Evolutionary conservation across 2,329 filamentous ascomycete species (phyloP), one percentile per base, ranked within the genome.

Genomic region (Torrubiella hemipterigena): DNA sequence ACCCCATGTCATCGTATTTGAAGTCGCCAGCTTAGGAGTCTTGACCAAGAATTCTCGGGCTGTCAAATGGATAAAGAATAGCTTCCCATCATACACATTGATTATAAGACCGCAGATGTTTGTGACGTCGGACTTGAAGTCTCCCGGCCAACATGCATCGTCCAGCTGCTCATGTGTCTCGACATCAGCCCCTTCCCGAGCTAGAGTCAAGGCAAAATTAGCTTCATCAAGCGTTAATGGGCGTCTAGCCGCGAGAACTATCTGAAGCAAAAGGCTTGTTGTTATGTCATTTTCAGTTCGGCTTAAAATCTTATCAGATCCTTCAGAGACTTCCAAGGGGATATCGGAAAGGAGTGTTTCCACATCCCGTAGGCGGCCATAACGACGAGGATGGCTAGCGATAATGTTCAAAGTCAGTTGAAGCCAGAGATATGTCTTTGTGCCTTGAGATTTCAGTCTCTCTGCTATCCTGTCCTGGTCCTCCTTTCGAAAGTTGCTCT

Each of bases 391-490:
- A 4, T 22, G 40, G 4, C 35, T 26, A 6, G 47, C 27, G 18
- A 59, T 48, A 4, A 54, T 39, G 8, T 50, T 37, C 3, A 61
- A 38, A 0, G 41, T 53, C 0, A 59, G 47, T 34, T 46, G 33
- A 2, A 59, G 43, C 58, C 58, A 61, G 1, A 61, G 47, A 36
- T 61, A 62, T 2, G 55, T 62, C 8, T 51, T 44, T 17, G 58
- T 42, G 3, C 44, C 31, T 29, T 48, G 42, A 12, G 29, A 4
- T n/a, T 42, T 48, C 1, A 62, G 45, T 4, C 44, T 31, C 4
- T 48, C 30, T 4, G 38, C 17, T 9, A 58, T 37, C 4, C 35
- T 22, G 5, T 30, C 14, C 6, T 37, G 29, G 2, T 49, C 31
- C 42, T 22, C 7, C 17, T 30, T 10, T 4, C n/a, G 5, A n/a